A percentile compares a stretch with the other conserved stretches of the same genome.
These are phyloP conservation scores for Pseudocercospora cruenta DNA, from an alignment of 2,329 filamentous ascomycete species.

Conservation along the genomic window DNA sequence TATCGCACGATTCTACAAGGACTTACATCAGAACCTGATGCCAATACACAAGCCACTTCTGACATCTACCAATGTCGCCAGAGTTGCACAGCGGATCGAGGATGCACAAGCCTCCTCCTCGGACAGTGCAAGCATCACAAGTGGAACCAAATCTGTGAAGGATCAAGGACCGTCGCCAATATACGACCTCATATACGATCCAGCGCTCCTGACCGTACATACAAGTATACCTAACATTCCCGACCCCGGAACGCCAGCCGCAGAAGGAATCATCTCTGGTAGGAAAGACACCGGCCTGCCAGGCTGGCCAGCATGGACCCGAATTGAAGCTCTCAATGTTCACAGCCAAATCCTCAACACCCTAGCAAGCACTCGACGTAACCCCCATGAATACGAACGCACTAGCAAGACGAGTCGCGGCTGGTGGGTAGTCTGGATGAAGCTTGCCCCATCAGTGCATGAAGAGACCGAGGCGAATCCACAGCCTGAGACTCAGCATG, in stretches of 20 bases:
- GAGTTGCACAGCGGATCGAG: conserved; percentile 48
- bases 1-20: conserved; percentile 50
- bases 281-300: conserved; percentile 20
- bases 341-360: conserved; percentile 64
- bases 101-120: conserved; percentile 32
- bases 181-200: conserved; percentile 65
- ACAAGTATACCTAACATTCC: conserved; percentile 68
- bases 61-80: conserved; percentile 45
- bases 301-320: conserved; percentile 48
- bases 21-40: conserved; percentile 56
- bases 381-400: conserved; percentile 57
- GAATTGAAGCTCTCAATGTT: conserved; percentile 64
- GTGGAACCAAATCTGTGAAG: conserved; percentile 36
- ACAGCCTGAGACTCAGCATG: conserved; percentile 9
- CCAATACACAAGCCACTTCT: conserved; percentile 52
- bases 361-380: conserved; percentile 54
- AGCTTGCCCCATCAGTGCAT: conserved; percentile 46
- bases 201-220: conserved; percentile 60
- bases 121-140: conserved; percentile 39
- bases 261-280: conserved; percentile 41
- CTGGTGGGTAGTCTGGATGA: conserved; percentile 71
- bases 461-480: conserved; percentile 14
- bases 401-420: conserved; percentile 66
- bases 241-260: conserved; percentile 50
- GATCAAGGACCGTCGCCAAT: conserved; percentile 44